phyloP scores from a whole-genome alignment of 176 grass and related monocot species.

The Rhynchospora pubera region DNA sequence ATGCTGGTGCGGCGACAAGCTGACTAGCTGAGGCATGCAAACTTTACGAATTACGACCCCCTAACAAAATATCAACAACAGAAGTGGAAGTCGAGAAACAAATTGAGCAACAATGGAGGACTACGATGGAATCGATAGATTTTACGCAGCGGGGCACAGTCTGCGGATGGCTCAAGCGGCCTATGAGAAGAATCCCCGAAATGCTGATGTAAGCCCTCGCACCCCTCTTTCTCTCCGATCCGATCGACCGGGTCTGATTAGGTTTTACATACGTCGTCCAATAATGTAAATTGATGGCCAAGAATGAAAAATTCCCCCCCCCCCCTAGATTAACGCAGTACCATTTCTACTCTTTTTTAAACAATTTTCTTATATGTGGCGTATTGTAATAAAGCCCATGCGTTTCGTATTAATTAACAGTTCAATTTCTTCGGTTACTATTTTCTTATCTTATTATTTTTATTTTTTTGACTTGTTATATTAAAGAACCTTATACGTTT shows the following conservation, averaged over 20 bases:
- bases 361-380: not conserved
- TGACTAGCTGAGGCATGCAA: too few species aligned
- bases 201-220: constrained; percentile 25
- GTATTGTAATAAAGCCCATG: not conserved
- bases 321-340: not conserved
- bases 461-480: not conserved
- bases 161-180: constrained; percentile 9
- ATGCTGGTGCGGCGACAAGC: too few species aligned
- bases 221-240: not conserved
- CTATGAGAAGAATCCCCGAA: constrained; percentile 22
- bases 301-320: not conserved
- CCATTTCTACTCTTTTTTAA: not conserved
- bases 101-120: not conserved
- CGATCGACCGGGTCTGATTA: not conserved
- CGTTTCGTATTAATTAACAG: not conserved
- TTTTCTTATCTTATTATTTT: not conserved
- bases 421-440: not conserved
- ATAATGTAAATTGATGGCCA: not conserved
- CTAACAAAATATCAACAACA: too few species aligned
- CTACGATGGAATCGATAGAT: constrained; percentile 14
- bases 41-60: too few species aligned
- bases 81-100: too few species aligned
- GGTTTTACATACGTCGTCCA: not conserved
- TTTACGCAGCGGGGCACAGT: constrained; percentile 22
- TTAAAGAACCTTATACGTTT: constrained; percentile 26